These are phyloP conservation scores for Stachybotrys chartarum DNA, from an alignment of 2,329 filamentous ascomycete genomes.

Conservation along the genomic window DNA sequence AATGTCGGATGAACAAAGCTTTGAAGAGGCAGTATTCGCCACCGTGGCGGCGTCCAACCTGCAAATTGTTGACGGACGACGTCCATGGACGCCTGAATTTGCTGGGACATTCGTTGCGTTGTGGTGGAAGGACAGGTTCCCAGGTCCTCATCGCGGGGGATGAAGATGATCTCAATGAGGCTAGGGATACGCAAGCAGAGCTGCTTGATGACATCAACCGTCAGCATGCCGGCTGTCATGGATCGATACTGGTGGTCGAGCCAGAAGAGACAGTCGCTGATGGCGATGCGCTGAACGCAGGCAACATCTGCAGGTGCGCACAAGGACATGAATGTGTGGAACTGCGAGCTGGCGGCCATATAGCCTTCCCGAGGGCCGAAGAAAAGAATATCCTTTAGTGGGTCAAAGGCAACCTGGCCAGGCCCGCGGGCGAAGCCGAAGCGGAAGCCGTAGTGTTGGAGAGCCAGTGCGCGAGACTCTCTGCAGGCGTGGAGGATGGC, in stretches of 20 bases:
- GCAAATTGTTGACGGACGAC: conserved; percentile 21
- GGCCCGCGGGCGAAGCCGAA: conserved; percentile 35
- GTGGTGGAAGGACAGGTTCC: too few species aligned
- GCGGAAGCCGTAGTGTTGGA: conserved; percentile 30
- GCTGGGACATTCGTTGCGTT: conserved; percentile 21
- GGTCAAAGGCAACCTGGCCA: conserved; percentile 35
- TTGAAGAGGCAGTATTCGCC: conserved; percentile 27
- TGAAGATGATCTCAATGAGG: conserved; percentile 35
- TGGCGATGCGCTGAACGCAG: conserved; percentile 32
- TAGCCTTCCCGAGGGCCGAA: conserved; percentile 37
- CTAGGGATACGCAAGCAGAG: conserved; percentile 29
- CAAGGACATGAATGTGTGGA: conserved; percentile 36
- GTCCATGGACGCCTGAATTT: conserved; percentile 27
- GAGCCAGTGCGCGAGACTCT: conserved; percentile 37
- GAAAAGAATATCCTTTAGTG: conserved; percentile 35
- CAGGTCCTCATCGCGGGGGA: conserved; percentile 29
- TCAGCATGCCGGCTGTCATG: conserved; percentile 30
- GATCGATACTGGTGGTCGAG: conserved; percentile 25
- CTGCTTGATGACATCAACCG: conserved; percentile 30
- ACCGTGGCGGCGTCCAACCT: conserved; percentile 25
- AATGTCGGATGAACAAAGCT: not conserved
- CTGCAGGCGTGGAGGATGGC: conserved; percentile 36
- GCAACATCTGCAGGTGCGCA: conserved; percentile 32
- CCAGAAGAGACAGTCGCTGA: conserved; percentile 38
- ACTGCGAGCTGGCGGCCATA: conserved; percentile 37